These are phyloP conservation scores for Myxozyma vanderwaltii DNA, from an alignment of 805 yeast species.

Conservation along the genomic window DNA sequence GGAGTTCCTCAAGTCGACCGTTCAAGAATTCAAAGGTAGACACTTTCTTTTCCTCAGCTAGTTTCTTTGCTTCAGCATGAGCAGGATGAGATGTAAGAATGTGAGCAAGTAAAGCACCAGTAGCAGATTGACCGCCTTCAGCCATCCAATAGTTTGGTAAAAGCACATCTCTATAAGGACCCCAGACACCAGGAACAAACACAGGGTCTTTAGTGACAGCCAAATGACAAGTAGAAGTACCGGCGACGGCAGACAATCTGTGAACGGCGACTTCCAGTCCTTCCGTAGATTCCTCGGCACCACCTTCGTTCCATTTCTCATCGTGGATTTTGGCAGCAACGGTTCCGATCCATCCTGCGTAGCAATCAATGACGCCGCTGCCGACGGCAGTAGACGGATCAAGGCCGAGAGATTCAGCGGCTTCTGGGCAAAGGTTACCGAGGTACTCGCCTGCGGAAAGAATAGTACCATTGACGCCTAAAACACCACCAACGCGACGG, in stretches of 20 bases:
- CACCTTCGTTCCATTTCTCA: slow-evolving; percentile 38
- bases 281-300: slow-evolving; percentile 43
- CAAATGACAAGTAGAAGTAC: slow-evolving; percentile 96
- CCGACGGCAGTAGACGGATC: slow-evolving; percentile 82
- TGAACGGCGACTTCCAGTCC: slow-evolving; percentile 59
- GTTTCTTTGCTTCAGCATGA: slow-evolving; percentile 63
- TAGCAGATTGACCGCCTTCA: slow-evolving; percentile 98
- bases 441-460: slow-evolving; percentile 88
- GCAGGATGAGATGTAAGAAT: slow-evolving; percentile 90
- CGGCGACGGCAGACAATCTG: slow-evolving; percentile 96
- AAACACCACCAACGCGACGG: slow-evolving; percentile 79
- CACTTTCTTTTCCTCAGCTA: slow-evolving; percentile 67
- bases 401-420: slow-evolving; percentile 85
- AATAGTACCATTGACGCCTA: slow-evolving; percentile 69
- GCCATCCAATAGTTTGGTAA: slow-evolving; percentile 93
- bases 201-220: slow-evolving; percentile 81
- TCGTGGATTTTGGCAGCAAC: slow-evolving; percentile 84
- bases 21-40: slow-evolving; percentile 85
- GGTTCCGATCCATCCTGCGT: slow-evolving; percentile 98
- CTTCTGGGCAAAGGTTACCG: slow-evolving; percentile 63
- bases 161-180: slow-evolving; percentile 92
- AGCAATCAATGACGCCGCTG: slow-evolving; percentile 95
- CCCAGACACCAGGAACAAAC: slow-evolving; percentile 98
- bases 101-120: slow-evolving; percentile 91
- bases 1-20: slow-evolving; percentile 67